phyloP scores from a whole-genome alignment of 495 filamentous ascomycete species.

The Talaromyces nanjingensis region DNA sequence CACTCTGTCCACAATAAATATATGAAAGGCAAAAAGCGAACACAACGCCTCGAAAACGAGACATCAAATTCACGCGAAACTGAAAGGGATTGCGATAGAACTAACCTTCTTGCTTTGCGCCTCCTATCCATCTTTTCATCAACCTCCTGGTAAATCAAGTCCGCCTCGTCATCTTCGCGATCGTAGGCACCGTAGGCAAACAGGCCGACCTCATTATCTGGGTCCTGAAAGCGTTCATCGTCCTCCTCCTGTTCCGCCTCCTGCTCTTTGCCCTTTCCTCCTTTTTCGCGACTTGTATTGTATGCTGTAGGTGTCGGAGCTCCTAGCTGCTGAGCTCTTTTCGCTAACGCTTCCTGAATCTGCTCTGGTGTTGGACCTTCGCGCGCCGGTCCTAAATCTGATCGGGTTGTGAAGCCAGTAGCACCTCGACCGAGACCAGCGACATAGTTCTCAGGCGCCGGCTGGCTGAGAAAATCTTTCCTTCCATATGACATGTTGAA shows the following conservation, averaged over 20 bases:
- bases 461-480: conserved; percentile 87
- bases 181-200: conserved; percentile 94
- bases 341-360: conserved; percentile 93
- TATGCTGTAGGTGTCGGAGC: conserved; percentile 74
- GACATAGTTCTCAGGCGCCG: conserved; percentile 96
- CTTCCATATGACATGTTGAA: conserved; percentile 61
- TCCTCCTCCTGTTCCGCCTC: conserved; percentile 65
- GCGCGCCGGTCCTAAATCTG: conserved; percentile 90
- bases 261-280: conserved; percentile 50
- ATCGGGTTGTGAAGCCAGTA: conserved; percentile 95
- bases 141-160: conserved; percentile 88
- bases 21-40: conserved; percentile 61
- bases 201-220: conserved; percentile 92
- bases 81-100: conserved; percentile 25
- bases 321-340: conserved; percentile 79
- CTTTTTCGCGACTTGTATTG: conserved; percentile 66
- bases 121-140: conserved; percentile 95
- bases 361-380: conserved; percentile 97
- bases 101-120: conserved; percentile 84
- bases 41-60: conserved; percentile 36
- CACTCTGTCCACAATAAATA: conserved; percentile 69
- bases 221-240: conserved; percentile 85
- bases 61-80: conserved; percentile 10
- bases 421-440: conserved; percentile 96
- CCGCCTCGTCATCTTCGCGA: conserved; percentile 93